phyloP scores from a whole-genome alignment of 805 yeast genomes.

The Naumovozyma dairenensis region DNA sequence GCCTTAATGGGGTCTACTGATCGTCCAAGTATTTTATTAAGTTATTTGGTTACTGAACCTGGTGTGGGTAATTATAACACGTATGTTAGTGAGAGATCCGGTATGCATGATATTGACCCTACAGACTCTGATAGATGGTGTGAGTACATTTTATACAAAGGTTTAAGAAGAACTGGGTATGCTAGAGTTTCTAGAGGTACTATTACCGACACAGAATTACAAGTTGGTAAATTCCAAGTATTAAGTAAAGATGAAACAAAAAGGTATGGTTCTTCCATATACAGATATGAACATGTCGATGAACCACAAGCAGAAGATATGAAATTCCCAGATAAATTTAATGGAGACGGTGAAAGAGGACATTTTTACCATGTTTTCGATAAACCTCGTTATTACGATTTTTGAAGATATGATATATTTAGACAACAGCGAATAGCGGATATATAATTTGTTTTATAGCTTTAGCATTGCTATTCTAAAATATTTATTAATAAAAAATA shows the following conservation, averaged over 20 bases:
- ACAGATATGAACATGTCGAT: conserved; percentile 44
- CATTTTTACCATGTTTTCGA: conserved; percentile 92
- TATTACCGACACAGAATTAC: conserved; percentile 94
- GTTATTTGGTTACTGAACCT: conserved; percentile 87
- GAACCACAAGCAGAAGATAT: conserved; percentile 47
- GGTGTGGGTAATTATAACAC: conserved; percentile 84
- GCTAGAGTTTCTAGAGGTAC: conserved; percentile 90
- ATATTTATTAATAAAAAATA: too few relatives aligned
- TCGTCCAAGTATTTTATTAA: conserved; percentile 76
- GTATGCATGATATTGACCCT: conserved; percentile 90
- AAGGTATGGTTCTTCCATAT: conserved; percentile 31
- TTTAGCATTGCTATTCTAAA: too few relatives aligned
- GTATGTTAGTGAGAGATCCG: conserved; percentile 71
- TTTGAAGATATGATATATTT: background rate
- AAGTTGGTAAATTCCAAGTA: conserved; percentile 82
- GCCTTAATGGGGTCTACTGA: conserved; percentile 73
- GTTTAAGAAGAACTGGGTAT: conserved; percentile 78
- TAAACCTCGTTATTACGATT: conserved; percentile 69
- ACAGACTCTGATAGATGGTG: conserved; percentile 98
- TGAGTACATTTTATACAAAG: conserved; percentile 85
- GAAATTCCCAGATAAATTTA: conserved; percentile 69
- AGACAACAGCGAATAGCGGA: background rate
- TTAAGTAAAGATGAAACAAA: conserved; percentile 28
- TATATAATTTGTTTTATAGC: too few relatives aligned
- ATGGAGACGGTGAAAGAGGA: conserved; percentile 88